These are phyloP conservation scores for Trichoderma atroviride DNA, from an alignment of 2,329 filamentous ascomycete genomes.

Conservation along the genomic window DNA sequence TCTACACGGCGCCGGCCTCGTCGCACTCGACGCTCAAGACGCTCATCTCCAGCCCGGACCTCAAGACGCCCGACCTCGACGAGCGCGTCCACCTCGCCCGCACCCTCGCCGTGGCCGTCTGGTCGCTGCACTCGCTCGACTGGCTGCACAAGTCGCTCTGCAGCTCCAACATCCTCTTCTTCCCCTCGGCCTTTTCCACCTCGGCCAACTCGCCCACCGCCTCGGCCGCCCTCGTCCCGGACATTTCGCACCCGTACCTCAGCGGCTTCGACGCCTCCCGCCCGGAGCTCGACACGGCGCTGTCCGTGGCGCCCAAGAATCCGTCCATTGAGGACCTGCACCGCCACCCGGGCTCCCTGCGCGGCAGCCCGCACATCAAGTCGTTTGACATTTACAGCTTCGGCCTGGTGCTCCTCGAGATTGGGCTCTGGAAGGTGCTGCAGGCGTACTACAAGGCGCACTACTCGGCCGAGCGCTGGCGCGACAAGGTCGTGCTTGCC, in stretches of 20 bases:
- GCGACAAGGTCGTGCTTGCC: constrained; percentile 46
- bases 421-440: constrained; percentile 52
- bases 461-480: constrained; percentile 47
- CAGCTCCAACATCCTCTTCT: constrained; percentile 58
- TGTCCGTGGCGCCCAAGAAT: constrained; percentile 50
- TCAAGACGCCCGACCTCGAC: constrained; percentile 50
- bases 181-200: constrained; percentile 46
- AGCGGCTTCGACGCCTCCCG: constrained; percentile 59
- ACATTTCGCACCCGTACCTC: constrained; percentile 49
- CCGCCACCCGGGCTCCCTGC: constrained; percentile 49
- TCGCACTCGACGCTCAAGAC: constrained; percentile 45
- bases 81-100: constrained; percentile 47
- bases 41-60: constrained; percentile 44
- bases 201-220: constrained; percentile 38
- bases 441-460: constrained; percentile 46
- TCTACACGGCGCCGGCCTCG: constrained; percentile 44
- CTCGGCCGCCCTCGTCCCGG: constrained; percentile 43
- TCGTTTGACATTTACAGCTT: constrained; percentile 57
- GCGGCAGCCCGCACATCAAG: constrained; percentile 49
- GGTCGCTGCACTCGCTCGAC: constrained; percentile 56
- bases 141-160: constrained; percentile 62
- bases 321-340: constrained; percentile 50
- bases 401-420: constrained; percentile 54
- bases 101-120: constrained; percentile 48
- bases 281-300: constrained; percentile 53